Base-by-base conservation (phyloP, 1,139 yeast species). In the Nadsonia commutata region DNA sequence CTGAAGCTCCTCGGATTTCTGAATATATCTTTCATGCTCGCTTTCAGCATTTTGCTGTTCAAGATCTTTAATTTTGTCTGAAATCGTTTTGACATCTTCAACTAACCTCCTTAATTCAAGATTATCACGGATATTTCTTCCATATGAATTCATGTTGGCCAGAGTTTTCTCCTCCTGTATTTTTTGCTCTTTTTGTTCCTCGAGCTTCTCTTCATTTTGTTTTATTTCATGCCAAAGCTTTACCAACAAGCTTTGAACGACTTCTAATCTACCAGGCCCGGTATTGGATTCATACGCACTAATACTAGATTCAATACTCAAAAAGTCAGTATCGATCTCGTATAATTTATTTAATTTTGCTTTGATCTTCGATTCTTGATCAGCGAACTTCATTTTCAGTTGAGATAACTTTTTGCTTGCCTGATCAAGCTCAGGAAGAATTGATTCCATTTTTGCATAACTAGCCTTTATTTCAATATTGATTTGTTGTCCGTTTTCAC, bases 41-140 rank as follows among this genome's bases (percentile, higher is more conserved):
- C 64, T 62, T 48, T 77, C 80, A 0, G 96, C 95, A 52, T 78
- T 70, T 36, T 68, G 70, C 1, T 69, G 60, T 54, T 82, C 72
- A 16, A 78, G 59, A 8, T 61, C 59, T 0, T 46, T 49, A 1
- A 77, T 66, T 36, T 67, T 65, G 0, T 50, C 50, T 7, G 63
- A 63, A 3, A 72, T 57, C 2, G 53, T 52, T 1, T 44, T 41
- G 1, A 69, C 50, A 43, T 73, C 66, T 0, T 45, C 46, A 22
- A 64, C 63, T 33, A 76, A 51, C 9, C 63, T 59, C 7, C 75
- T 57, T 5, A 76, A 54, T 46, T 76, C 78, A 18, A 80, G 46
- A 50, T 78, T 79, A 46, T 75, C 76, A 23, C 71, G 62, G 18
- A 79, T 57, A 40, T 68, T 70, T 31, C 80, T 67, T 49, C 72